Base-by-base conservation (phyloP, 208 protist species). In the Leishmania major region DNA sequence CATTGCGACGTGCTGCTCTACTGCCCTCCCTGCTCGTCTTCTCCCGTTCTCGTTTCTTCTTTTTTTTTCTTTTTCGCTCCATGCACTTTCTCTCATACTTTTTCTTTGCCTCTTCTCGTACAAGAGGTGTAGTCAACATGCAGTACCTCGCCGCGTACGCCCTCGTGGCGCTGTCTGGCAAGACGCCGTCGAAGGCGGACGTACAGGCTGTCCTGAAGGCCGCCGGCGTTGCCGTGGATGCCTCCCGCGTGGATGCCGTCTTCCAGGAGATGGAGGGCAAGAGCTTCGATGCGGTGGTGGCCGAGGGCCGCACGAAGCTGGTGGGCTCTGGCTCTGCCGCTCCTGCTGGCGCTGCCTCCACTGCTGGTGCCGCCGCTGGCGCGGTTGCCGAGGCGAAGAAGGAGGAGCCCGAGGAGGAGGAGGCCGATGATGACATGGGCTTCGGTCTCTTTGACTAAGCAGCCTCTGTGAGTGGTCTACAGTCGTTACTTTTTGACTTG, bases 111-210 rank as follows among this genome's bases (percentile, higher is more conserved):
- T 47, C 45, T 47, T 47, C 5, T 47, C 5, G 45, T 47, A 47
- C 45, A 47, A 47, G 45, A 47, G 45, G 45, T 47, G 45, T 47
- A 47, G 45, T 47, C 45, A 45, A 45, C 5, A 98, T 98, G 96
- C 97, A 97, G 88, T 96, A 98, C 88, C 89, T 98, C 35, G 96
- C 97, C 80, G 97, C 97, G 60, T 99, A 98, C 87, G 90, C 97
- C 72, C 90, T 99, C 28, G 93, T 92, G 51, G 82, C 87, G 78
- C 93, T 98, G n/a, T 92, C 90, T 35, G 95, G 95, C 64, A 94
- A 94, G 79, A 81, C 87, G 60, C 96, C 96, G 57, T 88, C 94
- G 74, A 91, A 95, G 88, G 75, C 85, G 35, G 94, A 94, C 78
- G 90, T 99, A 5, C 78, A 98, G 89, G 95, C 96, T 55, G 94